A percentile compares a stretch with the other conserved stretches of the same genome.
Evolutionary conservation across 805 yeast genomes (phyloP).

Genomic region (Saitoella complicata): DNA sequence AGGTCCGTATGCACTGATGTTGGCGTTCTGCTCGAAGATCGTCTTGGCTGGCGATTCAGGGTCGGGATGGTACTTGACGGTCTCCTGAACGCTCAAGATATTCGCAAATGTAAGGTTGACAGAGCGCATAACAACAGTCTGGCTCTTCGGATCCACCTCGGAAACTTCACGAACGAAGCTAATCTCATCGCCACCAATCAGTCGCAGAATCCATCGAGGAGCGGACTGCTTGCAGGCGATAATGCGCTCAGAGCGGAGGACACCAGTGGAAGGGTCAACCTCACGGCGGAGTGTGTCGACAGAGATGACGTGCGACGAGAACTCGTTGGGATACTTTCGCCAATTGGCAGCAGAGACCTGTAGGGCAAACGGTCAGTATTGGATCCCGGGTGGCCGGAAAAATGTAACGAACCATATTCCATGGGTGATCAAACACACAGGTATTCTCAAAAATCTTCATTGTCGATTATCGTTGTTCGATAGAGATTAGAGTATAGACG

Average conservation of each 20-base stretch:
- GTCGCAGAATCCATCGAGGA: slow-evolving; percentile 59
- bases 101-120: slow-evolving; percentile 69
- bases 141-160: slow-evolving; percentile 51
- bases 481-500: too few relatives aligned
- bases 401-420: slow-evolving; percentile 74
- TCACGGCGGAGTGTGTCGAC: slow-evolving; percentile 77
- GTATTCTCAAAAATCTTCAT: slow-evolving; percentile 70
- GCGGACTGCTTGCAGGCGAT: slow-evolving; percentile 78
- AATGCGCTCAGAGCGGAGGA: slow-evolving; percentile 65
- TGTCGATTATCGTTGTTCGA: neutral
- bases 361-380: neutral
- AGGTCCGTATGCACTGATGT: slow-evolving; percentile 69
- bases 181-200: slow-evolving; percentile 57
- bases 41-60: slow-evolving; percentile 29
- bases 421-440: slow-evolving; percentile 63
- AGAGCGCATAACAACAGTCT: slow-evolving; percentile 65
- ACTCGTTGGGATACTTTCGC: slow-evolving; percentile 92
- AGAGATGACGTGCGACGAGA: slow-evolving; percentile 80
- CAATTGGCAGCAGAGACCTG: slow-evolving; percentile 63
- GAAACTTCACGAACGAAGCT: slow-evolving; percentile 83
- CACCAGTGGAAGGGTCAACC: slow-evolving; percentile 34
- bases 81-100: slow-evolving; percentile 65
- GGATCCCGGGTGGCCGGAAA: neutral
- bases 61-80: slow-evolving; percentile 69
- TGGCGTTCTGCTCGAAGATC: slow-evolving; percentile 65